Percentiles rank a stretch among this genome's conserved stretches.
phyloP scores from a whole-genome alignment of 2,329 filamentous ascomycete species.

The Sclerotinia glacialis region DNA sequence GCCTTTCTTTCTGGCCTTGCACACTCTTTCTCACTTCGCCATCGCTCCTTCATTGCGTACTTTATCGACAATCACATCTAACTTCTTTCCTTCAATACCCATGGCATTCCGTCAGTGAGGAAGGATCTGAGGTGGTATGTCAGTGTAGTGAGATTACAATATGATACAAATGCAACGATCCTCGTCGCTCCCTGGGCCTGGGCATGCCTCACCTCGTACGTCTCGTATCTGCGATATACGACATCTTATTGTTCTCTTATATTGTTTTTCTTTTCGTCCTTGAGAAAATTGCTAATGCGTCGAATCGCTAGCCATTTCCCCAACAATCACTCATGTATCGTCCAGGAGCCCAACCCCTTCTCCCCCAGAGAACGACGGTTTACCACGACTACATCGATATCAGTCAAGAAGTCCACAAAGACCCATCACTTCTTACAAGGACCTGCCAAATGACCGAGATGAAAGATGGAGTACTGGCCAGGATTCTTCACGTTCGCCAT shows the following conservation, averaged over 20 bases:
- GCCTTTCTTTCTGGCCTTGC: conserved; percentile 13
- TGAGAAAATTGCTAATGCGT: conserved; percentile 22
- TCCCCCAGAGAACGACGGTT: conserved; percentile 50
- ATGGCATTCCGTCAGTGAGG: conserved; percentile 11
- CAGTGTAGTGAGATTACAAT: conserved; percentile 36
- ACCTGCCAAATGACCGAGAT: conserved; percentile 46
- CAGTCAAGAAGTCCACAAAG: conserved; percentile 56
- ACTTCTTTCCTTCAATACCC: not conserved
- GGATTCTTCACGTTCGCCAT: conserved; percentile 24
- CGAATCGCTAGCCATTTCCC: conserved; percentile 47
- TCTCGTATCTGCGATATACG: conserved; percentile 24
- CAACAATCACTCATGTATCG: conserved; percentile 49
- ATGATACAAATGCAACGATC: conserved; percentile 42
- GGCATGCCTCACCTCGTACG: conserved; percentile 40
- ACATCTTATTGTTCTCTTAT: not conserved
- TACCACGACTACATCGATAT: conserved; percentile 49
- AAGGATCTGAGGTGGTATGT: conserved; percentile 6
- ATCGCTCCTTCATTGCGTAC: conserved; percentile 8
- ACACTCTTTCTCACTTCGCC: conserved; percentile 4
- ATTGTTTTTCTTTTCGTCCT: not conserved
- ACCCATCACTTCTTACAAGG: conserved; percentile 46
- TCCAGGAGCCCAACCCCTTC: conserved; percentile 57
- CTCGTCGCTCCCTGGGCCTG: conserved; percentile 40
- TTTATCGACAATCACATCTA: not conserved
- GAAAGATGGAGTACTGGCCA: conserved; percentile 42